Evolutionary conservation across 1,139 yeast genomes (phyloP).

Genomic region (Yueomyces sp.): DNA sequence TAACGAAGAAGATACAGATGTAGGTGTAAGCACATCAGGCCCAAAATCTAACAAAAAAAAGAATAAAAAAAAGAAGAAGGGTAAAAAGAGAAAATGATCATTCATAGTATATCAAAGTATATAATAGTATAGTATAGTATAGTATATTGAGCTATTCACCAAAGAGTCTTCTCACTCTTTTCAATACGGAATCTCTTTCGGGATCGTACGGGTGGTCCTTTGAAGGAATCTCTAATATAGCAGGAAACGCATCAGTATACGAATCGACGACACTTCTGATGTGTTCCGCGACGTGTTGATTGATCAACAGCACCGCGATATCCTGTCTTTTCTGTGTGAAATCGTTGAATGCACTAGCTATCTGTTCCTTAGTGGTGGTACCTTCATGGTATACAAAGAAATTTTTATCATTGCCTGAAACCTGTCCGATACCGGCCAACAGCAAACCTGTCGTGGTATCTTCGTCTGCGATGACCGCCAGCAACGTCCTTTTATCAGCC

Average conservation of each 20-base stretch:
- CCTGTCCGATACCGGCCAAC: constrained; percentile 92
- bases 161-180: constrained; percentile 86
- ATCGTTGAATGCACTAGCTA: constrained; percentile 61
- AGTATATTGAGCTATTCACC: constrained; percentile 51
- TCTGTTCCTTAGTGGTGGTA: constrained; percentile 64
- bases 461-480: constrained; percentile 94
- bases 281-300: constrained; percentile 89
- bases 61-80: constrained; percentile 4
- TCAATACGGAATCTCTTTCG: constrained; percentile 88
- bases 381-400: constrained; percentile 69
- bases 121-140: not conserved
- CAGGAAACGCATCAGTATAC: constrained; percentile 88
- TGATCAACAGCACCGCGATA: constrained; percentile 82
- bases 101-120: not conserved
- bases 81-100: constrained; percentile 3
- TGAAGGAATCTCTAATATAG: constrained; percentile 91
- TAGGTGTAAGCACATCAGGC: not conserved
- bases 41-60: constrained; percentile 1
- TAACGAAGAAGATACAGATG: not conserved
- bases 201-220: constrained; percentile 98
- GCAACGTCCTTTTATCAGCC: constrained; percentile 52
- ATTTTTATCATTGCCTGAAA: constrained; percentile 51
- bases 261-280: constrained; percentile 75
- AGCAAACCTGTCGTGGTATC: constrained; percentile 94
- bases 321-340: constrained; percentile 73